Evolutionary conservation across 345 rosid genomes (phyloP).

Genomic region (Isatis tinctoria): DNA sequence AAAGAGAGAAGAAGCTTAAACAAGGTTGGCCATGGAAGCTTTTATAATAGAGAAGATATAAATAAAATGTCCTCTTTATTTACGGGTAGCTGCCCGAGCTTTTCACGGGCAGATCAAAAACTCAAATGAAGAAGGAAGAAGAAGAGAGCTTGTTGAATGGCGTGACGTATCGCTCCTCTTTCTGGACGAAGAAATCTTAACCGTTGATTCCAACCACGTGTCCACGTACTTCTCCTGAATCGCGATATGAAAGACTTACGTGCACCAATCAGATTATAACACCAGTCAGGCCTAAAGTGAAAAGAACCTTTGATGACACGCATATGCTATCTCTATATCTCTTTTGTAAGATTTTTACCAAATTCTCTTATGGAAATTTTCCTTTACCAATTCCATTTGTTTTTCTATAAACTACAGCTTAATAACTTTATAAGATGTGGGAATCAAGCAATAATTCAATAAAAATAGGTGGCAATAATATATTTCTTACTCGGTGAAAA

Average conservation of each 20-base stretch:
- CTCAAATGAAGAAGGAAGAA: slow-evolving; percentile 17
- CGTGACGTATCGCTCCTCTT: slow-evolving; percentile 37
- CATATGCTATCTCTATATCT: slow-evolving; percentile 31
- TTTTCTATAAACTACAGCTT: slow-evolving; percentile 6
- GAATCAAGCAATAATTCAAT: slow-evolving; percentile 1
- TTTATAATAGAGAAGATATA: slow-evolving; percentile 12
- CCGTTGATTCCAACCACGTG: slow-evolving; percentile 53
- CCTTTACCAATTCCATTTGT: background rate
- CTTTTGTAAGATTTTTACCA: slow-evolving; percentile 11
- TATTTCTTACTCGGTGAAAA: background rate
- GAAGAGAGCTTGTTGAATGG: slow-evolving; percentile 24
- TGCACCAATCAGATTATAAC: slow-evolving; percentile 41
- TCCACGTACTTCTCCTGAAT: background rate
- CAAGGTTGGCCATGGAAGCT: slow-evolving; percentile 25
- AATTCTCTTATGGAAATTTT: background rate
- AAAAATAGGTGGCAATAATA: background rate
- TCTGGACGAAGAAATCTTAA: slow-evolving; percentile 30
- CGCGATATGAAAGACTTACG: slow-evolving; percentile 26
- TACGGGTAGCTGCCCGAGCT: slow-evolving; percentile 27
- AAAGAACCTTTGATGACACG: slow-evolving; percentile 49
- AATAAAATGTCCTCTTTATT: background rate
- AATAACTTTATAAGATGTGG: slow-evolving; percentile 1
- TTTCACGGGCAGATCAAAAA: slow-evolving; percentile 20
- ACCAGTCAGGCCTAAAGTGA: slow-evolving; percentile 18
- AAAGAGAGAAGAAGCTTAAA: slow-evolving; percentile 23